These are phyloP conservation scores for Suhomyces sp. DNA, from an alignment of 805 yeast genomes.

Conservation along the genomic window DNA sequence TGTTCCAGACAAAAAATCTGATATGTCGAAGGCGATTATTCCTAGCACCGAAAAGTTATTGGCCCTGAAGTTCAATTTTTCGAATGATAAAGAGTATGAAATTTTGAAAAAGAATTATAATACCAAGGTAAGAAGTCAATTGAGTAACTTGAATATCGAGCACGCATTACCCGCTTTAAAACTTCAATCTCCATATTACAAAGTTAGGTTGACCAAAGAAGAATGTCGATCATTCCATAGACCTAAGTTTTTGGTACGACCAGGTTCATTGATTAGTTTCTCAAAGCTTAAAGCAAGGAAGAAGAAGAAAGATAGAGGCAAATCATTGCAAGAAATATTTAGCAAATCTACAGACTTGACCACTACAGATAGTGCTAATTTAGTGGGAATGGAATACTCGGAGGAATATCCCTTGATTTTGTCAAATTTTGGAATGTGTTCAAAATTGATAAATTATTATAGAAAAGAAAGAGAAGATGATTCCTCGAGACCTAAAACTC, in stretches of 20 bases:
- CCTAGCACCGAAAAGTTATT: slow-evolving; percentile 58
- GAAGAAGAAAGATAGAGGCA: slow-evolving; percentile 86
- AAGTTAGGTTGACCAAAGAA: slow-evolving; percentile 65
- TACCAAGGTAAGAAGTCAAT: slow-evolving; percentile 86
- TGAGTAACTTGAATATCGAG: slow-evolving; percentile 87
- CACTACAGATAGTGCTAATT: slow-evolving; percentile 75
- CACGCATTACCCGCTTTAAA: slow-evolving; percentile 87
- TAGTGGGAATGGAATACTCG: slow-evolving; percentile 81
- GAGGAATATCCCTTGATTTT: slow-evolving; percentile 84
- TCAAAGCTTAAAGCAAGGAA: slow-evolving; percentile 75
- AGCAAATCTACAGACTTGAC: slow-evolving; percentile 73
- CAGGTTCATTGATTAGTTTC: slow-evolving; percentile 75
- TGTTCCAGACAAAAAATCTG: slow-evolving; percentile 41
- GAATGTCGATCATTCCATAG: slow-evolving; percentile 80
- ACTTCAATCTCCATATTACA: slow-evolving; percentile 87
- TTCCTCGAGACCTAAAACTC: slow-evolving; percentile 78
- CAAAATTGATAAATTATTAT: slow-evolving; percentile 88
- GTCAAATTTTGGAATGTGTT: slow-evolving; percentile 93
- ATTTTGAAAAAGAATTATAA: slow-evolving; percentile 81
- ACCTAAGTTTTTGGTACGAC: slow-evolving; percentile 69
- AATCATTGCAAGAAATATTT: slow-evolving; percentile 72
- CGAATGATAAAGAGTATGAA: slow-evolving; percentile 87
- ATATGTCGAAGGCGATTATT: slow-evolving; percentile 33
- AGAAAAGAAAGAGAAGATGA: slow-evolving; percentile 82
- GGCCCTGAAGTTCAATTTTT: slow-evolving; percentile 68